phyloP scores from a whole-genome alignment of 2,329 filamentous ascomycete species.

The Cryphonectria japonica region DNA sequence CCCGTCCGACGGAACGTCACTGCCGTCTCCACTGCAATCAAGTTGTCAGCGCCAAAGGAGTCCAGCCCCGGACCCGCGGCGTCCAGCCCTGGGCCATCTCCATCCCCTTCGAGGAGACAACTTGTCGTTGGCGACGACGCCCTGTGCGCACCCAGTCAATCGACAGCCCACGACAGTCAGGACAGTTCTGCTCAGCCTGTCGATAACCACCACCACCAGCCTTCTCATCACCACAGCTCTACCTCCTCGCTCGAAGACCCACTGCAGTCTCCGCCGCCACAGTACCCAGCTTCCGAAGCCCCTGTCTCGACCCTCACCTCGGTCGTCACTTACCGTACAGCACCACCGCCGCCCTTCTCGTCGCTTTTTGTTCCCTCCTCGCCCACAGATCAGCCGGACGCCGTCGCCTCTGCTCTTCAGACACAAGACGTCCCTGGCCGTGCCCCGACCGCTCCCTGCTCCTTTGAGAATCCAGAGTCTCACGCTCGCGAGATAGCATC shows the following conservation, averaged over 20 bases:
- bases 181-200: conserved; percentile 37
- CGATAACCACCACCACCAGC: conserved; percentile 35
- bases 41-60: conserved; percentile 53
- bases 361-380: conserved; percentile 56
- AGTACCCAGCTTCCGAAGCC: conserved; percentile 61
- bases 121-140: conserved; percentile 41
- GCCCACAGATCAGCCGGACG: conserved; percentile 32
- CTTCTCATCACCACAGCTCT: conserved; percentile 23
- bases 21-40: conserved; percentile 42
- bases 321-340: conserved; percentile 41
- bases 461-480: conserved; percentile 32
- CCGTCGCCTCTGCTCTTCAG: conserved; percentile 41
- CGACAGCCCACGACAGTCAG: conserved; percentile 31
- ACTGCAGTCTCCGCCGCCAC: conserved; percentile 59
- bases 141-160: conserved; percentile 32
- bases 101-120: conserved; percentile 27
- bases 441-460: conserved; percentile 40
- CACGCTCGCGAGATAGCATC: conserved; percentile 40
- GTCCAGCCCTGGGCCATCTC: conserved; percentile 43
- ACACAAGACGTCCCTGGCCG: conserved; percentile 44
- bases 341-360: conserved; percentile 63
- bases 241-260: conserved; percentile 3
- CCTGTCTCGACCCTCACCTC: conserved; percentile 48
- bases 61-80: conserved; percentile 49
- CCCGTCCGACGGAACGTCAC: conserved; percentile 27